Conservation (phyloP, 2,329 filamentous ascomycete genomes). For the Phialocephala sp. region DNA sequence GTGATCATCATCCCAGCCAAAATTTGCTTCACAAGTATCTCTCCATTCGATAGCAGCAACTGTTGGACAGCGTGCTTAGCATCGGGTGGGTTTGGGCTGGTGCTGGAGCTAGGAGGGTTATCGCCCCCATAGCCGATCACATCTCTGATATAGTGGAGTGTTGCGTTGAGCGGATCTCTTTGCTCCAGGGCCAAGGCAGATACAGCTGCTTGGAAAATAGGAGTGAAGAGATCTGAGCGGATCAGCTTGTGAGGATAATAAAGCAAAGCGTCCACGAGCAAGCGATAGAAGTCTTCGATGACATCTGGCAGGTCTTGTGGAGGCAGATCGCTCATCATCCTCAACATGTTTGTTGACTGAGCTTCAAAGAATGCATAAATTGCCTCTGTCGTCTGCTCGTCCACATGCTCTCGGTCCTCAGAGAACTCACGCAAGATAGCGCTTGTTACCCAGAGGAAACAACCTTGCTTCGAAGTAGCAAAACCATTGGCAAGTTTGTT, state of each 20-base stretch:
- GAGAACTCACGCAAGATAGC: conserved; percentile 96
- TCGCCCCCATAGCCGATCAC: conserved; percentile 86
- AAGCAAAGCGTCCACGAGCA: conserved; percentile 87
- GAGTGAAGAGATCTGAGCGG: conserved; percentile 76
- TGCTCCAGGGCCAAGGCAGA: conserved; percentile 89
- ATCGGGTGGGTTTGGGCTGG: conserved; percentile 67
- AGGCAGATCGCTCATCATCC: conserved; percentile 84
- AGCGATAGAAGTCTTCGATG: conserved; percentile 81
- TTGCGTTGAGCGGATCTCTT: conserved; percentile 87
- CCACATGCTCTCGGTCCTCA: conserved; percentile 84
- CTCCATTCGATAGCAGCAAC: conserved; percentile 73
- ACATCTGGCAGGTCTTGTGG: conserved; percentile 64
- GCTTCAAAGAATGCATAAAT: conserved; percentile 96
- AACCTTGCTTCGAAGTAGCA: conserved; percentile 84
- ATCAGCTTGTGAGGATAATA: conserved; percentile 90
- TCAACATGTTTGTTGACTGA: conserved; percentile 87
- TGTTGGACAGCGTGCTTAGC: conserved; percentile 75
- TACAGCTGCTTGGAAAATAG: conserved; percentile 86
- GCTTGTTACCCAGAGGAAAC: conserved; percentile 98
- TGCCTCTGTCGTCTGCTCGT: conserved; percentile 78
- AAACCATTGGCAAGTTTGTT: conserved; percentile 89
- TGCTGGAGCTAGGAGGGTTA: conserved; percentile 68
- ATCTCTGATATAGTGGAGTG: conserved; percentile 91
- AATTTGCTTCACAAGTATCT: conserved; percentile 82
- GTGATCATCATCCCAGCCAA: conserved; percentile 99